Evolutionary conservation across 306 rosid species (phyloP), one percentile per base, ranked within the genome.

Genomic region (Begonia masoniana): DNA sequence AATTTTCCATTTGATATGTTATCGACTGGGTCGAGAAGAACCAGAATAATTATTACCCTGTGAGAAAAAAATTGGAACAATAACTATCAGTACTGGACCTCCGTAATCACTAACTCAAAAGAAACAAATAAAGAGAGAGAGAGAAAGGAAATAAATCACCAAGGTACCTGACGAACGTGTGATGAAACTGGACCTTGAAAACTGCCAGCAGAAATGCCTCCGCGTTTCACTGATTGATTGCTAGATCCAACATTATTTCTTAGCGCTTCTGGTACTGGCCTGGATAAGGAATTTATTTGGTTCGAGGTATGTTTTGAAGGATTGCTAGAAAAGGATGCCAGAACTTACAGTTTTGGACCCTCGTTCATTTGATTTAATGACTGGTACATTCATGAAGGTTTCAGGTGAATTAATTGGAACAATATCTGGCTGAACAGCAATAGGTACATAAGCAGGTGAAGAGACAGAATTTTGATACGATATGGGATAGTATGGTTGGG

Each of bases 401-500:
- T 74, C 89, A 1, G 55, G 57, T 51, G 94, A 78, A 78, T 64
- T 76, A 74, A 63, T 76, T 47, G 80, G 68, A 57, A 74, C 50
- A 52, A 24, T 57, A 70, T 82, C 87, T 10, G 82, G 83, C 76
- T 75, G 95, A 73, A 80, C 76, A 50, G 62, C 61, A 73, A 76
- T 51, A 13, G 97, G 95, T 54, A 56, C 51, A 77, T 78, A 89
- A 66, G 83, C 70, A 62, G 94, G 72, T 13, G 83, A 64, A 63
- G 87, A 76, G 54, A 63, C 80, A 57, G 80, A 70, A 49, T 64
- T 76, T 64, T 80, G 83, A 69, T 89, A 80, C 67, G 81, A 79
- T 26, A 74, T 31, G 64, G 82, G 56, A 66, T 71, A 88, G 65
- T 78, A 89, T 52, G 78, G 87, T 56, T 82, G 87, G 15, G 74